A percentile compares a stretch with the other conserved stretches of the same genome.
phyloP scores from a whole-genome alignment of 108 stramenopile genomes.

The Asterionellopsis glacialis region DNA sequence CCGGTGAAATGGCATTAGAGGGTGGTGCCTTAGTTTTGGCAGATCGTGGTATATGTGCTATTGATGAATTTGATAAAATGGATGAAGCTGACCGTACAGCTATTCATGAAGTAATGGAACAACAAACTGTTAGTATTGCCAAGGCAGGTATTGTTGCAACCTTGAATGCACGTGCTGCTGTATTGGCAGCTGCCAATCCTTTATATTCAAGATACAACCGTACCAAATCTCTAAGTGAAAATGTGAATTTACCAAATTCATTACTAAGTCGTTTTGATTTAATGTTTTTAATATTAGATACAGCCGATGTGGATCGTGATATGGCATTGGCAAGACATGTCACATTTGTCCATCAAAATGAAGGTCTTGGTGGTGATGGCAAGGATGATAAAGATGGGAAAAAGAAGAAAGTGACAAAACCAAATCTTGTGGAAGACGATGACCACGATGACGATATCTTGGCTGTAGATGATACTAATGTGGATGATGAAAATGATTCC shows the following conservation, averaged over 20 bases:
- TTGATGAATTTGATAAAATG: conserved; percentile 75
- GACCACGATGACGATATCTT: conserved; percentile 33
- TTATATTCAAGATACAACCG: conserved; percentile 94
- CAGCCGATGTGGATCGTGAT: conserved; percentile 85
- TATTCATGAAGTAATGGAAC: conserved; percentile 99
- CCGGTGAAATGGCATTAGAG: conserved; percentile 96
- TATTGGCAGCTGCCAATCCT: conserved; percentile 98
- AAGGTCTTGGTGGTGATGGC: conserved; percentile 49
- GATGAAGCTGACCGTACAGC: conserved; percentile 96
- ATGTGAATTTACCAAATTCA: conserved; percentile 97
- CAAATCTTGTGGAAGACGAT: conserved; percentile 11
- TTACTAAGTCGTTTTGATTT: conserved; percentile 98
- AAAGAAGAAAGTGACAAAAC: neutral
- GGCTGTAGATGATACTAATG: conserved; percentile 7
- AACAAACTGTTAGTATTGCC: conserved; percentile 97
- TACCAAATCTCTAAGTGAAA: conserved; percentile 84
- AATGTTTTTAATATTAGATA: conserved; percentile 95
- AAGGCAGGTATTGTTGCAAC: conserved; percentile 99
- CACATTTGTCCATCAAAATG: conserved; percentile 96
- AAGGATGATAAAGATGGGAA: conserved; percentile 26
- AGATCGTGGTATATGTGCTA: conserved; percentile 96
- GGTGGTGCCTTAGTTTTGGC: conserved; percentile 99
- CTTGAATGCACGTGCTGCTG: conserved; percentile 96
- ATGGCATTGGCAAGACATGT: conserved; percentile 96
- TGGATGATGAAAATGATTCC: conserved; percentile 27